Conservation (phyloP, 148 eudicot species). For the Pouteria glomerata region DNA sequence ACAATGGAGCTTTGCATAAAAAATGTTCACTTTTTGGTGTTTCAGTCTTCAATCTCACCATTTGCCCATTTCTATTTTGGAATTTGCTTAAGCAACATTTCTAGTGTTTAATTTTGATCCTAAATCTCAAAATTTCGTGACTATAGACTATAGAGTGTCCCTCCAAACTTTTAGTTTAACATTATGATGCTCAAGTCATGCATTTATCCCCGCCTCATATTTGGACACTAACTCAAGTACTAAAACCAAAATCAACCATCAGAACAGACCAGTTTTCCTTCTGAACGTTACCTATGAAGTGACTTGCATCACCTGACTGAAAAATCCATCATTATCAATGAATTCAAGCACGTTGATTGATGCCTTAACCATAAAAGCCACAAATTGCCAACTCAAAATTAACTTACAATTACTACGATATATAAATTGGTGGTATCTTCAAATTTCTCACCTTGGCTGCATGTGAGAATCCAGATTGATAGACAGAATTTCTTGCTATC, state of each 20-base stretch:
- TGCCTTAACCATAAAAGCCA: neutral
- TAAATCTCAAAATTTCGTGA: neutral
- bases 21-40: too few species aligned
- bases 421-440: neutral
- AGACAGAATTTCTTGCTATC: conserved; percentile 80
- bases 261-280: neutral
- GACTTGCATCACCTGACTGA: neutral
- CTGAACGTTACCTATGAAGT: neutral
- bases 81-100: neutral
- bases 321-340: neutral
- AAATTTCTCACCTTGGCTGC: conserved; percentile 54
- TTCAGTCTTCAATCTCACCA: neutral
- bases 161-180: neutral
- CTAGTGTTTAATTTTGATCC: neutral
- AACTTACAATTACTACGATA: neutral
- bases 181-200: neutral
- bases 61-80: neutral
- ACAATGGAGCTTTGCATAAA: too few species aligned
- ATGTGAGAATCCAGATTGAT: conserved; percentile 80
- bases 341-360: neutral
- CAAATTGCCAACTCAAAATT: neutral
- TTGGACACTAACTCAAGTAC: neutral
- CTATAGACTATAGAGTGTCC: neutral
- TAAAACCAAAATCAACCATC: neutral
- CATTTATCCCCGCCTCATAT: neutral